phyloP scores from a whole-genome alignment of 140 eudicot genomes.

The Stevia rebaudiana region DNA sequence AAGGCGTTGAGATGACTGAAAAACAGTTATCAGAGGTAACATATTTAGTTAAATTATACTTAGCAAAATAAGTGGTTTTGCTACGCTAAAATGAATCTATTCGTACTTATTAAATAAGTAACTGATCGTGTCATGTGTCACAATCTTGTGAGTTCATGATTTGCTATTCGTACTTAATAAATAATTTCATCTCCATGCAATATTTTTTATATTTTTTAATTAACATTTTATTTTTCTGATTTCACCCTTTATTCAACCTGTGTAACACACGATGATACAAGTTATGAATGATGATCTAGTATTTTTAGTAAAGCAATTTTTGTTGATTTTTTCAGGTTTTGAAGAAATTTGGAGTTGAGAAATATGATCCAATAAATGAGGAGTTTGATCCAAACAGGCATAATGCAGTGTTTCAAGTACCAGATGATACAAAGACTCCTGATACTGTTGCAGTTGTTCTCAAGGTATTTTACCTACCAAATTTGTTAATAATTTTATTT shows the following conservation, averaged over 20 bases:
- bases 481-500: background rate
- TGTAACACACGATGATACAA: background rate
- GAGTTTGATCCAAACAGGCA: constrained; percentile 86
- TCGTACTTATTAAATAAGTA: no score
- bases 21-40: constrained; percentile 77
- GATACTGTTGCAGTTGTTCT: constrained; percentile 73
- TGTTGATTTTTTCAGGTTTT: constrained; percentile 53
- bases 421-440: constrained; percentile 68
- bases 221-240: no score
- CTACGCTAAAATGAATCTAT: background rate
- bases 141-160: no score
- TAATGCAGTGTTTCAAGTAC: constrained; percentile 83
- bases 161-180: no score
- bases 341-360: constrained; percentile 77
- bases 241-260: no score
- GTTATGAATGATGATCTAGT: background rate
- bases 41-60: background rate
- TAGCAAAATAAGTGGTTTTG: background rate
- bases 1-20: constrained; percentile 97
- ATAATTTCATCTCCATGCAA: no score
- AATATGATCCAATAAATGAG: constrained; percentile 68
- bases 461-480: constrained; percentile 46
- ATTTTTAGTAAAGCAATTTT: background rate
- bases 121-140: no score
- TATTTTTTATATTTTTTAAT: no score